Percentiles rank a stretch among this genome's conserved stretches.
Evolutionary conservation across 805 yeast genomes (phyloP).

Genomic region (Maudiozyma saulgeensis): DNA sequence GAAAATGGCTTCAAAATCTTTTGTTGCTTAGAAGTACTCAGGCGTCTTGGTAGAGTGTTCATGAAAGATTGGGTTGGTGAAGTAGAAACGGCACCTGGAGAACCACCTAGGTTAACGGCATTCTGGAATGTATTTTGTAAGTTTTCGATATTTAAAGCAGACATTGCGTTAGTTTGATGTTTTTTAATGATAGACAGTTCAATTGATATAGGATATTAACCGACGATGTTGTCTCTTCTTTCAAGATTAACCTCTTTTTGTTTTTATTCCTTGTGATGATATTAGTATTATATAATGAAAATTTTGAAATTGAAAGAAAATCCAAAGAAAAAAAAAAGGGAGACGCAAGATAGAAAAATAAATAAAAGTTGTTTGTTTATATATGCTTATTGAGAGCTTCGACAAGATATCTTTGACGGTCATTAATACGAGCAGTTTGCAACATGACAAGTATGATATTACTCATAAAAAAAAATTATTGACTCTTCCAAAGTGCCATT

Average conservation of each 20-base stretch:
- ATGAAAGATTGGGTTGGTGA: constrained; percentile 71
- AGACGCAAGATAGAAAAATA: background rate
- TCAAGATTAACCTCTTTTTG: too few relatives aligned
- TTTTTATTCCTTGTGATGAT: too few relatives aligned
- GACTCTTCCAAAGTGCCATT: background rate
- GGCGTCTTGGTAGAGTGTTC: constrained; percentile 38
- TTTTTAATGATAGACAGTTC: too few relatives aligned
- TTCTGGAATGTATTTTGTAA: constrained; percentile 48
- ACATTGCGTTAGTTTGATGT: constrained; percentile 33
- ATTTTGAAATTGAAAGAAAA: too few relatives aligned
- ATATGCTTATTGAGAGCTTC: background rate
- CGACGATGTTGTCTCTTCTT: too few relatives aligned
- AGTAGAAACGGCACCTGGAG: constrained; percentile 69
- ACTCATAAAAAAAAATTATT: background rate
- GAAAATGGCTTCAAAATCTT: constrained; percentile 88
- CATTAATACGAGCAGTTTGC: background rate
- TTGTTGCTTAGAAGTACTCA: constrained; percentile 38
- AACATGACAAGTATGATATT: background rate
- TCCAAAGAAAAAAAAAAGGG: too few relatives aligned
- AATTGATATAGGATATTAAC: too few relatives aligned
- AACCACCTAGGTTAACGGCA: constrained; percentile 40
- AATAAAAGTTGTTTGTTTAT: background rate
- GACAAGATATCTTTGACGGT: background rate
- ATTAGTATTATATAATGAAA: too few relatives aligned
- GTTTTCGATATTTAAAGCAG: constrained; percentile 56